Conservation (phyloP, 2,329 filamentous ascomycete genomes). For the Diplocarpon mali region DNA sequence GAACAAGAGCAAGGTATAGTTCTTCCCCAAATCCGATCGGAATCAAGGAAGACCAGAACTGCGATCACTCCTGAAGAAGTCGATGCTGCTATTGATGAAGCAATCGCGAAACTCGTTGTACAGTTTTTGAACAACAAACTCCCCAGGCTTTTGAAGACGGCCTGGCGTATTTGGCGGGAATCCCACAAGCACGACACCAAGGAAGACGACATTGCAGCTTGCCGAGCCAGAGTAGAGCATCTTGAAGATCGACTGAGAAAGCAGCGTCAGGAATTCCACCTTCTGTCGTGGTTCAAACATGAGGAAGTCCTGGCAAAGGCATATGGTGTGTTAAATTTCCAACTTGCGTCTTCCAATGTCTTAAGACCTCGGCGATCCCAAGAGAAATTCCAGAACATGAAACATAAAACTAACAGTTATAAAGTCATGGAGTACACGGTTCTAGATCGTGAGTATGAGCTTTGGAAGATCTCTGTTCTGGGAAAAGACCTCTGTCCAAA, state of each 20-base stretch:
- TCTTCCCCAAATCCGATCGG: constrained; percentile 23
- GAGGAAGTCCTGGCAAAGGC: constrained; percentile 44
- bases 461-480: constrained; percentile 40
- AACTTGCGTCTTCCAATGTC: too few species aligned
- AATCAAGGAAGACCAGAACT: constrained; percentile 17
- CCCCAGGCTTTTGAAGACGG: constrained; percentile 43
- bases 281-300: constrained; percentile 40
- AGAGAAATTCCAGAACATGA: too few species aligned
- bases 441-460: constrained; percentile 43
- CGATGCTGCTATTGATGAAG: constrained; percentile 40
- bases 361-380: too few species aligned
- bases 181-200: constrained; percentile 35
- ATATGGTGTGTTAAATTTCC: constrained; percentile 3
- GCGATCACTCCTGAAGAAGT: constrained; percentile 37
- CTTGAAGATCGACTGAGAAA: constrained; percentile 43
- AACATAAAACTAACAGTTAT: too few species aligned
- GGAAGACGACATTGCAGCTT: constrained; percentile 32
- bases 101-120: constrained; percentile 38
- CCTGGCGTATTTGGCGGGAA: constrained; percentile 49
- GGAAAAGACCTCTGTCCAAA: constrained; percentile 33
- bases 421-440: constrained; percentile 53
- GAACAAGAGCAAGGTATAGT: constrained; percentile 35
- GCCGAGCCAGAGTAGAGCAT: constrained; percentile 33
- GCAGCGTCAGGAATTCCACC: constrained; percentile 40
- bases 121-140: constrained; percentile 50